These are phyloP conservation scores for Neopestalotiopsis clavispora DNA, from an alignment of 2,329 filamentous ascomycete genomes.

Conservation along the genomic window DNA sequence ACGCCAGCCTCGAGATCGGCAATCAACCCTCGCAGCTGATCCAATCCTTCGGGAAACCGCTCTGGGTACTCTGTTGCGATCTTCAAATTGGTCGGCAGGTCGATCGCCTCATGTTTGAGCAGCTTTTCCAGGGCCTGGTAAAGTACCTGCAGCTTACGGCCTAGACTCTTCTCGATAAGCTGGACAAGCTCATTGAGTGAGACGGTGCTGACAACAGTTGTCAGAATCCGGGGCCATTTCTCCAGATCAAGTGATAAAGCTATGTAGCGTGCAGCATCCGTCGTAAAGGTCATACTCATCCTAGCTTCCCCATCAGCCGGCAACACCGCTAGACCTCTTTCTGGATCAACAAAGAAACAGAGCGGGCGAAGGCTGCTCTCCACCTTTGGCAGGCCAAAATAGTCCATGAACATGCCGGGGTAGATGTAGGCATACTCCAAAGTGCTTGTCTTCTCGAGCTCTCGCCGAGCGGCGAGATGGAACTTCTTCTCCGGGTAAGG, in stretches of 20 bases:
- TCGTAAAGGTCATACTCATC: conserved; percentile 38
- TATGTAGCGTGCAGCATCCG: conserved; percentile 35
- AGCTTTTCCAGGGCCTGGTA: conserved; percentile 33
- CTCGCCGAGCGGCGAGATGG: conserved; percentile 32
- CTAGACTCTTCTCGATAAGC: conserved; percentile 26
- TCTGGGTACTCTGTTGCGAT: conserved; percentile 30
- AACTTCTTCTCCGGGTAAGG: conserved; percentile 39
- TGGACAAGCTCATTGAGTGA: conserved; percentile 35
- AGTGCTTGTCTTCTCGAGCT: conserved; percentile 34
- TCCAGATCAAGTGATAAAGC: conserved; percentile 36
- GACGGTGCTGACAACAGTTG: conserved; percentile 32
- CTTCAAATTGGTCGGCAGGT: conserved; percentile 32
- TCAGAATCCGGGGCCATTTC: conserved; percentile 34
- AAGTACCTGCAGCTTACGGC: conserved; percentile 28
- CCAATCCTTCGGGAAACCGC: conserved; percentile 31
- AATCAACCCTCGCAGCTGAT: conserved; percentile 31
- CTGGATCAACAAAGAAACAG: conserved; percentile 36
- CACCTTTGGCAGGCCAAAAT: conserved; percentile 37
- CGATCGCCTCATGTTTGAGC: conserved; percentile 26
- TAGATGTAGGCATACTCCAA: conserved; percentile 41
- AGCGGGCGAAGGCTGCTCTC: conserved; percentile 31
- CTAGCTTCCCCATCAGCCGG: conserved; percentile 35
- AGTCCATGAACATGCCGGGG: conserved; percentile 43
- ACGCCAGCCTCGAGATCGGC: conserved; percentile 37
- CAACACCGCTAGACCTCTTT: conserved; percentile 30